Percentiles rank a stretch among this genome's conserved stretches.
Evolutionary conservation across 1,284 basidiomycete species (phyloP).

Genomic region (Cutaneotrichosporon daszewskae): DNA sequence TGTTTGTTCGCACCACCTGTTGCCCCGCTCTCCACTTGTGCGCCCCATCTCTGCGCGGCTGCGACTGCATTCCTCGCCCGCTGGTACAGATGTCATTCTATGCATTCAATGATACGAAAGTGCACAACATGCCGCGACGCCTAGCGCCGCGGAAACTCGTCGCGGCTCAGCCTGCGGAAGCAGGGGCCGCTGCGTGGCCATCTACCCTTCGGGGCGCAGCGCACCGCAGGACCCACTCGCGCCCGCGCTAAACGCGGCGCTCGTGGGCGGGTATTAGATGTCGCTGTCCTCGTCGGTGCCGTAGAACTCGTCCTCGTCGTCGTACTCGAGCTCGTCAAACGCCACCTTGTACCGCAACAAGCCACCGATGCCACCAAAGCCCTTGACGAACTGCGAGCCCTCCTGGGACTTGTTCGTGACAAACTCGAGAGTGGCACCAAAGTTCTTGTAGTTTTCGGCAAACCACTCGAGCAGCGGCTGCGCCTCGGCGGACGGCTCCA

Average conservation of each 20-base stretch:
- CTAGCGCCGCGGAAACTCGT: not conserved
- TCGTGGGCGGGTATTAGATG: slow-evolving; percentile 6
- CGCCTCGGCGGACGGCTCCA: slow-evolving; percentile 81
- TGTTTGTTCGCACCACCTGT: no score
- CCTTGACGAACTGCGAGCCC: slow-evolving; percentile 96
- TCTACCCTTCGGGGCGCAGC: not conserved
- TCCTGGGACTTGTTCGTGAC: slow-evolving; percentile 73
- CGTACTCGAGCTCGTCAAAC: slow-evolving; percentile 69
- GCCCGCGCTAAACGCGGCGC: not conserved
- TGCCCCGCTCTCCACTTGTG: no score
- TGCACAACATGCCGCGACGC: no score
- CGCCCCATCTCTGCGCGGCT: no score
- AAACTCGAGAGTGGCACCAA: slow-evolving; percentile 85
- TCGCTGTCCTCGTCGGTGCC: slow-evolving; percentile 46
- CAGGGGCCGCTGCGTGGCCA: no score
- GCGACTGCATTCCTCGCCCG: no score
- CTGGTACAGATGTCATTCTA: no score
- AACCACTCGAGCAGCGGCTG: slow-evolving; percentile 92
- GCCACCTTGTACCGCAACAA: slow-evolving; percentile 90
- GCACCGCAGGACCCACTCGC: not conserved
- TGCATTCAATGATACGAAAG: no score
- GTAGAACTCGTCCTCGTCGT: slow-evolving; percentile 54
- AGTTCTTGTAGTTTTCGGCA: slow-evolving; percentile 96
- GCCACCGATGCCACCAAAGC: slow-evolving; percentile 96
- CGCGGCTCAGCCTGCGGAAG: not conserved